Percentiles rank a stretch among this genome's conserved stretches.
phyloP scores from a whole-genome alignment of 441 rosid genomes.

The Hura crepitans region DNA sequence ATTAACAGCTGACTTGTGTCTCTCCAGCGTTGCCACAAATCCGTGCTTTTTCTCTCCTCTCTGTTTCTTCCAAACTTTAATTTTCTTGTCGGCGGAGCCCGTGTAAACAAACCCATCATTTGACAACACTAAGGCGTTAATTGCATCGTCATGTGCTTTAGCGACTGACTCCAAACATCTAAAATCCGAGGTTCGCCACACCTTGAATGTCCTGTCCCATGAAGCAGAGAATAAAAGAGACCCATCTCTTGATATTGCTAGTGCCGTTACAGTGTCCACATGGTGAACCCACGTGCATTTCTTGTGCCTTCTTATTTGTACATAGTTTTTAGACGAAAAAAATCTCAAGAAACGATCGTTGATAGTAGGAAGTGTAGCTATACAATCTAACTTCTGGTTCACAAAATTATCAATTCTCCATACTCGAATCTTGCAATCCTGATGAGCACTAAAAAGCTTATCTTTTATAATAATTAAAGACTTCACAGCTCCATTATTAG shows the following conservation, averaged over 20 bases:
- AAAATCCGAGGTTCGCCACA: slow-evolving; percentile 58
- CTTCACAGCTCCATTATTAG: slow-evolving; percentile 48
- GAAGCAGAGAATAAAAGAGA: slow-evolving; percentile 64
- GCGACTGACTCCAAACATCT: slow-evolving; percentile 59
- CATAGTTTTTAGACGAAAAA: slow-evolving; percentile 48
- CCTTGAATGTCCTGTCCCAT: slow-evolving; percentile 72
- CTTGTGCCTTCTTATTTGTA: slow-evolving; percentile 61
- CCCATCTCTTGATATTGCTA: slow-evolving; percentile 41
- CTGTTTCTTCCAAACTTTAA: slow-evolving; percentile 54
- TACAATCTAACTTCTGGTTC: slow-evolving; percentile 33
- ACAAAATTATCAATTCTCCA: slow-evolving; percentile 43
- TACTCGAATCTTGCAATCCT: slow-evolving; percentile 67
- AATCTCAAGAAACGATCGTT: slow-evolving; percentile 43
- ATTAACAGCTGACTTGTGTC: slow-evolving; percentile 62
- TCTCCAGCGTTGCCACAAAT: slow-evolving; percentile 41
- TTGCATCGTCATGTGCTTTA: slow-evolving; percentile 67
- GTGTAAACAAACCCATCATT: slow-evolving; percentile 56
- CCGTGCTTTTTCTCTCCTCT: slow-evolving; percentile 36
- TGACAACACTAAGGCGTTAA: slow-evolving; percentile 53
- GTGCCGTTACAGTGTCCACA: slow-evolving; percentile 63
- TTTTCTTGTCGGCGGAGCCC: slow-evolving; percentile 69
- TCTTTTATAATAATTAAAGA: slow-evolving; percentile 42
- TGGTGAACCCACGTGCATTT: slow-evolving; percentile 71
- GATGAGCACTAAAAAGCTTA: slow-evolving; percentile 61
- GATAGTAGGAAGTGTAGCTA: slow-evolving; percentile 61